Base-by-base conservation (phyloP, 2,329 filamentous ascomycete genomes). In the Elsinoe australis region DNA sequence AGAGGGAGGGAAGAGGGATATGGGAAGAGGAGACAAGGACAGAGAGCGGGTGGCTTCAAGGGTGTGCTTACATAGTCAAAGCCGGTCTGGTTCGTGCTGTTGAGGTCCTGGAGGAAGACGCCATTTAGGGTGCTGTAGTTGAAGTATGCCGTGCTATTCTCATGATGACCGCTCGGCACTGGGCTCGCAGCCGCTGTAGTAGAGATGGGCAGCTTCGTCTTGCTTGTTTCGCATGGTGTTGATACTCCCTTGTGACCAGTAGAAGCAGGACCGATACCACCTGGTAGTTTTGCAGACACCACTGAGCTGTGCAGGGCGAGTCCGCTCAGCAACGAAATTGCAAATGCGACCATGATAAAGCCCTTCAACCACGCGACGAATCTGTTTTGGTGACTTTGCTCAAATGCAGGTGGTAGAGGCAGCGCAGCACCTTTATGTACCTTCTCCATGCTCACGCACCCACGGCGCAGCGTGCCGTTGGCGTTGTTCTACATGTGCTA, bases 11-110 rank as follows among this genome's bases (percentile, higher is more conserved):
- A 12, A 29, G 14, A 9, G 14, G 18, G 12, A 17, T 10, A 35
- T n/a, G 14, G 2, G 5, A 39, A 34, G 14, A 4, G 15, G 4
- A 36, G 4, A 36, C 19, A 17, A 34, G 5, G 8, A n/a, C n/a
- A n/a, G n/a, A n/a, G n/a, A n/a, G n/a, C n/a, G n/a, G n/a, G n/a
- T n/a, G n/a, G n/a, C n/a, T n/a, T n/a, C n/a, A n/a, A n/a, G n/a
- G n/a, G n/a, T n/a, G n/a, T 5, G 35, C 47, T 58, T 61, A 84
- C 80, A 58, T 83, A 84, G 63, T 83, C 78, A 61, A 84, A 85
- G 2, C 64, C 72, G 1, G 60, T 66, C 1, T 78, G 64, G 49
- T 76, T 65, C 0, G 80, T 84, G 3, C 66, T 57, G 0, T 68
- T 58, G 17, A 82, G 72, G 57, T 84, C 80, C 57, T 85, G 81